Conservation (phyloP, 768 basidiomycete species). For the Vararia minispora region DNA sequence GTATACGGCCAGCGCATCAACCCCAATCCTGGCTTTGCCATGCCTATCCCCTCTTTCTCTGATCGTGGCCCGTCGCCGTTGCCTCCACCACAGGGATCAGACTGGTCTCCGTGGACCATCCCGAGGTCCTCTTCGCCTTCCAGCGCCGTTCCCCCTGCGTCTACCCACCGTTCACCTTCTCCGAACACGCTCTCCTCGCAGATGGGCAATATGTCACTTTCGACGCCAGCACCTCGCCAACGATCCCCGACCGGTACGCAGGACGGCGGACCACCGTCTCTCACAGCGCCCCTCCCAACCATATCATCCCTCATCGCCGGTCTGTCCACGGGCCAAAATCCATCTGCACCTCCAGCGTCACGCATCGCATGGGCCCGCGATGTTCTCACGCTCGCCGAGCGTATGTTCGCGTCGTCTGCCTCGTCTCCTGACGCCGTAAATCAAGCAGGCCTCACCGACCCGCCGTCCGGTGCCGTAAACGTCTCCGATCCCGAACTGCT, state of each 20-base stretch:
- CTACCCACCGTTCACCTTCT: constrained; percentile 14
- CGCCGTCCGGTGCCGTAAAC: constrained; percentile 33
- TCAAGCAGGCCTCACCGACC: constrained; percentile 26
- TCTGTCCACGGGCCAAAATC: constrained; percentile 38
- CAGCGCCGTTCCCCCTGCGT: constrained; percentile 15
- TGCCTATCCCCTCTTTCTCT: constrained; percentile 8
- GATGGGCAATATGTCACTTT: constrained; percentile 13
- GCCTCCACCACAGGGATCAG: constrained; percentile 14
- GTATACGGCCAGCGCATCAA: constrained; percentile 14
- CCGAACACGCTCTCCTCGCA: constrained; percentile 14
- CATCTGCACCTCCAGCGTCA: constrained; percentile 43
- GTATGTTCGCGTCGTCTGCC: constrained; percentile 20
- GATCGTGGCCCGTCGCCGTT: constrained; percentile 5
- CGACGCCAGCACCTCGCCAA: constrained; percentile 15
- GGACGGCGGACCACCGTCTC: constrained; percentile 27
- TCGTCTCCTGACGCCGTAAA: too few species aligned
- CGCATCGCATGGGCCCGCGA: constrained; percentile 76
- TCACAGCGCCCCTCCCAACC: constrained; percentile 64
- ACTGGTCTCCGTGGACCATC: constrained; percentile 20
- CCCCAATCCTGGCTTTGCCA: constrained; percentile 13
- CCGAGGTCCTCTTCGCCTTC: constrained; percentile 19
- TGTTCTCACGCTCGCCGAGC: constrained; percentile 70
- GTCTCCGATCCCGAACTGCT: constrained; percentile 51
- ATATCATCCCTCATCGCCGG: constrained; percentile 45
- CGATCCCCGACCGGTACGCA: constrained; percentile 12